Evolutionary conservation across 176 grass and related monocot species (phyloP).

Genomic region (Eragrostis nindensis): DNA sequence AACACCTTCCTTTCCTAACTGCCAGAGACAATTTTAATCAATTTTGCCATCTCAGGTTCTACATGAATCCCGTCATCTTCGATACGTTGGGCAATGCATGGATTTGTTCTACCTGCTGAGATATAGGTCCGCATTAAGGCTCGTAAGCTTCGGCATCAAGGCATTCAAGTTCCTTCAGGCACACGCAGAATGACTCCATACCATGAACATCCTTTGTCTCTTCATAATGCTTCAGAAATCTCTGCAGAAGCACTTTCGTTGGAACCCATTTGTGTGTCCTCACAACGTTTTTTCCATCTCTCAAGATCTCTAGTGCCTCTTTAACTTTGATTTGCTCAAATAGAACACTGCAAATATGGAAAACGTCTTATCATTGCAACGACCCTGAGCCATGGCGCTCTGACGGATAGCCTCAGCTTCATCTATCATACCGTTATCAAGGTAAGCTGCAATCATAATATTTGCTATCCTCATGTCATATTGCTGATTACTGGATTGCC

Average conservation of each 20-base stretch:
- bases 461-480: conserved; percentile 60
- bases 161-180: conserved; percentile 35
- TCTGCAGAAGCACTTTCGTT: conserved; percentile 34
- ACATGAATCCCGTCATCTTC: conserved; percentile 43
- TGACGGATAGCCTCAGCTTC: conserved; percentile 54
- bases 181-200: conserved; percentile 36
- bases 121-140: conserved; percentile 34
- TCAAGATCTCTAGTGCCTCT: conserved; percentile 26
- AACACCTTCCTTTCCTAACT: not conserved
- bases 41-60: conserved; percentile 16
- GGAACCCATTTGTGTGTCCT: conserved; percentile 28
- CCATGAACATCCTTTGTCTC: conserved; percentile 48
- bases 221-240: conserved; percentile 52
- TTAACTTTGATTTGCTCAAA: conserved; percentile 35
- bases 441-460: conserved; percentile 47
- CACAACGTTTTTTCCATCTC: conserved; percentile 31
- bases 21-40: conserved; percentile 14
- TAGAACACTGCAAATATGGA: conserved; percentile 42
- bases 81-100: not conserved
- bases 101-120: conserved; percentile 30
- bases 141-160: conserved; percentile 41
- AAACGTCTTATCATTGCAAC: conserved; percentile 16
- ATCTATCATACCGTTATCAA: conserved; percentile 45
- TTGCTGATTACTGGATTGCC: conserved; percentile 29
- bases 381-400: conserved; percentile 45